Evolutionary conservation across 1,284 basidiomycete genomes (phyloP).

Genomic region (Ceratobasidium sp.): DNA sequence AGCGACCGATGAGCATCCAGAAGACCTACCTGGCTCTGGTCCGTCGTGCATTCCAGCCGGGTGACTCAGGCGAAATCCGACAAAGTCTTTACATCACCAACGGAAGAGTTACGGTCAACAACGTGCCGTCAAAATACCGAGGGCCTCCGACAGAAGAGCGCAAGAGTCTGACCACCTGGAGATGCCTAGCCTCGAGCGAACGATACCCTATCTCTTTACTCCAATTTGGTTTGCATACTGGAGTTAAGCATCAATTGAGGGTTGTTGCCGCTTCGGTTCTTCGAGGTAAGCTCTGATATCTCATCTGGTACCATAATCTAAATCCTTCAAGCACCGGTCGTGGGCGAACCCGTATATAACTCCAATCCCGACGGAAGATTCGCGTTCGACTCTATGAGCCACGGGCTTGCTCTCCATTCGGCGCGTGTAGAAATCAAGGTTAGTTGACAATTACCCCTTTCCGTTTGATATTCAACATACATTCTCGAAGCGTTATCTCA

Average conservation of each 20-base stretch:
- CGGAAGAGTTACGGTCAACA: conserved; percentile 58
- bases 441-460: conserved; percentile 52
- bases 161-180: conserved; percentile 69
- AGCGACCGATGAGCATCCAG: conserved; percentile 59
- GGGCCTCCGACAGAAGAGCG: conserved; percentile 9
- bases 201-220: conserved; percentile 72
- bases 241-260: conserved; percentile 79
- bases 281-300: conserved; percentile 57
- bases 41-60: conserved; percentile 56
- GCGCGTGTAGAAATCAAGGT: conserved; percentile 69
- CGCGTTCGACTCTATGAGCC: conserved; percentile 56
- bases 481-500: conserved; percentile 25
- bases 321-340: conserved; percentile 68
- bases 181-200: conserved; percentile 71
- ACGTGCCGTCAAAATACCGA: conserved; percentile 49
- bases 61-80: conserved; percentile 14
- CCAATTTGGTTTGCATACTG: conserved; percentile 69
- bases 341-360: conserved; percentile 69
- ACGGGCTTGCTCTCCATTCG: conserved; percentile 72
- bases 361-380: conserved; percentile 55
- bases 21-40: conserved; percentile 80
- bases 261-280: conserved; percentile 70
- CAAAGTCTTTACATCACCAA: conserved; percentile 17
- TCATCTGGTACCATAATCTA: neutral
- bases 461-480: neutral